phyloP scores from a whole-genome alignment of 148 eudicot species.

The Camellia sinensis region DNA sequence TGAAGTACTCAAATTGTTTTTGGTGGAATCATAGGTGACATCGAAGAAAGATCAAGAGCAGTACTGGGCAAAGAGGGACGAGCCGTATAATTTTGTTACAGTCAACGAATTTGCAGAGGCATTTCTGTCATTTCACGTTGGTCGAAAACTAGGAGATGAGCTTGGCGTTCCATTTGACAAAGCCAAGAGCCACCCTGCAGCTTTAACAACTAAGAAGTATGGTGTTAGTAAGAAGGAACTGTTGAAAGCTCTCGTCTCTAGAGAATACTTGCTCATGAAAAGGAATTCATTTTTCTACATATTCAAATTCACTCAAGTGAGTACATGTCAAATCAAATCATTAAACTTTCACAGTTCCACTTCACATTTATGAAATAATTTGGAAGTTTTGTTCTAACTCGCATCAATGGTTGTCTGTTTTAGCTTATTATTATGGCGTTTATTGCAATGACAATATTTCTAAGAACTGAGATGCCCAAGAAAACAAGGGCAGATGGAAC shows the following conservation, averaged over 20 bases:
- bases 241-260: slow-evolving; percentile 66
- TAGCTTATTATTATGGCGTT: slow-evolving; percentile 23
- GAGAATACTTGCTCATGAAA: slow-evolving; percentile 76
- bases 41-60: slow-evolving; percentile 88
- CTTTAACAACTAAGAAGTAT: slow-evolving; percentile 59
- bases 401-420: slow-evolving; percentile 9
- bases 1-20: neutral
- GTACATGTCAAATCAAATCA: slow-evolving; percentile 17
- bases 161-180: slow-evolving; percentile 68
- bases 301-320: slow-evolving; percentile 67
- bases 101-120: slow-evolving; percentile 65
- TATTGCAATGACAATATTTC: slow-evolving; percentile 24
- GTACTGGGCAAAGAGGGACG: slow-evolving; percentile 58
- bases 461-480: slow-evolving; percentile 23
- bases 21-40: slow-evolving; percentile 52
- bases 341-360: neutral
- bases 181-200: slow-evolving; percentile 73
- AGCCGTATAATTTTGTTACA: slow-evolving; percentile 54
- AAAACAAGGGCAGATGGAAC: slow-evolving; percentile 11
- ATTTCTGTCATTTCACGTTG: slow-evolving; percentile 76
- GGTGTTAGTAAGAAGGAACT: slow-evolving; percentile 69
- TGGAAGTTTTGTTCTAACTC: no score
- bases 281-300: slow-evolving; percentile 70
- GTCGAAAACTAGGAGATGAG: slow-evolving; percentile 50
- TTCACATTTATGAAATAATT: no score